Base-by-base conservation (phyloP, 2,329 filamentous ascomycete species). In the Bertia moriformis region DNA sequence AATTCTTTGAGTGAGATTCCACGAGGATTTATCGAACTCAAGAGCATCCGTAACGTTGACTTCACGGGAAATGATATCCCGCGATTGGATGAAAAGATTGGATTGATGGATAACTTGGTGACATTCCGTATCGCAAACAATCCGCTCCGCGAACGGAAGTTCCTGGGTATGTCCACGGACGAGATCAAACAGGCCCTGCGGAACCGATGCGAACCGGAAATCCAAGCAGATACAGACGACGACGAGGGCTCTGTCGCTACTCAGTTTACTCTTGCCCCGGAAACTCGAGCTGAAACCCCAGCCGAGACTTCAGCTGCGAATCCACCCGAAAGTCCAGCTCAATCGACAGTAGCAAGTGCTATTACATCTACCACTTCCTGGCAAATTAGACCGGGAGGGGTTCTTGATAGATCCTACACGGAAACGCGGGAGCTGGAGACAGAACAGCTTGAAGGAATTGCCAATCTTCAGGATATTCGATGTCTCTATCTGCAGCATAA, bases 51-150 rank as follows among this genome's bases (percentile, higher is more conserved):
- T 39, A 69, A 62, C 32, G 66, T 69, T 19, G 73, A 80, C 50
- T 66, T 81, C 42, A 71, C 69, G 1, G 63, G 66, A 33, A 81
- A 81, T 46, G 61, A 73, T 39, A 58, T 80, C 13, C 62, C 60
- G 2, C 60, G 58, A 24, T 47, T 80, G 14, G 66, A 76, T 44
- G 63, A 71, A 17, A 62, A 58, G 17, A 63, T 79, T 37, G 69
- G 65, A 3, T 52, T 66, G 13, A 74, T 79, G 70, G 63, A 73
- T 3, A 64, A 51, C 14, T 52, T 80, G 5, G 60, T 65, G 19
- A 65, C 59, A 13, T 58, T 79, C 18, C 64, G 64, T 4, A 51
- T 80, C 18, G 62, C 66, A 14, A 71, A 71, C 14, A 80, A 80
- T 45, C 75, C 75, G 5, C 57, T 80, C 20, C 59, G 70, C 17